Base-by-base conservation (phyloP, 176 grass and related monocot genomes). In the Triticum monococcum region DNA sequence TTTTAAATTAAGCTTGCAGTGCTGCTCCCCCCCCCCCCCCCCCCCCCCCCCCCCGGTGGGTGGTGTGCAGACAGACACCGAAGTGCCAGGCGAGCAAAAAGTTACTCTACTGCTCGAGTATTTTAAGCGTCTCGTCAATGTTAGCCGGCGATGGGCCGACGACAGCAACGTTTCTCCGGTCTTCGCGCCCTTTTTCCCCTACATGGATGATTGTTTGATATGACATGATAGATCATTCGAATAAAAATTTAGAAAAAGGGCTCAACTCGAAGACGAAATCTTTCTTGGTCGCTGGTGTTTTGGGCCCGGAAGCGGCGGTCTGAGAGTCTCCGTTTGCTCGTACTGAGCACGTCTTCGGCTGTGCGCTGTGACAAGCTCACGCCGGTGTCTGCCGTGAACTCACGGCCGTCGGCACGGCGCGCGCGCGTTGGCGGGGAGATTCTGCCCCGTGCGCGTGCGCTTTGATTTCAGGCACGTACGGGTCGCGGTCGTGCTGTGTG, bases 391-490 rank as follows among this genome's bases (percentile, higher is more conserved):
- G 63, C 63, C 11, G 64, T 13, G 25, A 30, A 30, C 1, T 65
- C 4, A 28, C 63, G 64, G 64, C 25, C 64, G 25, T 65, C 63
- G 63, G 57, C 48, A 52, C 48, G 48, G 14, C 1, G 4, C 12
- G 45, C 46, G 13, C 12, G 45, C 64, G 30, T 2, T 16, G 50
- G 50, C 5, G 50, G 50, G 50, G 50, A 54, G 50, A 54, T 54
- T 6, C 14, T 17, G 5, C 4, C 5, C 48, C 48, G 48, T 52
- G 54, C 50, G 16, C 50, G 1, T 54, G 7, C 50, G 13, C 67
- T 23, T 83, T 83, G 30, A 73, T 40, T 62, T 28, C 68, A 16
- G 22, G 52, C 54, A n/a, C 48, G 68, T 73, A 83, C 68, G 68
- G 67, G 33, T 83, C 50, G 33, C 67, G 28, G 1, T 37, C 3